These are phyloP conservation scores for Wickerhamiella nectarea DNA, from an alignment of 805 yeast species.

Conservation along the genomic window DNA sequence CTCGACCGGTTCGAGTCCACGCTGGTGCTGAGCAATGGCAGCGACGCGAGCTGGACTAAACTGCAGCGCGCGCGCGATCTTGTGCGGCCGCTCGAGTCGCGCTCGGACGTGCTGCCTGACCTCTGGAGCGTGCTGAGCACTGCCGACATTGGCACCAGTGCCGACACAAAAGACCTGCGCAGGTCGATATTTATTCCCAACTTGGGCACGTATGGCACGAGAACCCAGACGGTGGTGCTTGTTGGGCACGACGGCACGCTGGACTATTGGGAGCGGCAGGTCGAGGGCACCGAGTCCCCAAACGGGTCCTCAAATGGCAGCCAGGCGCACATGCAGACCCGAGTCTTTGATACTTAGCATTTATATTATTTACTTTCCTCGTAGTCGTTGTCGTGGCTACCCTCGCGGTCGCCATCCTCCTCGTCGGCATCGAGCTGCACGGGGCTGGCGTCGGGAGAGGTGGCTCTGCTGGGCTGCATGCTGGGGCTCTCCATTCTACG, in stretches of 20 bases:
- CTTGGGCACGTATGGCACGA: slow-evolving; percentile 55
- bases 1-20: slow-evolving; percentile 1
- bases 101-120: no score
- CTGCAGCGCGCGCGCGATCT: slow-evolving; percentile 40
- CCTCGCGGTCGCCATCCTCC: background rate
- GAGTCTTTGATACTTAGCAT: no score
- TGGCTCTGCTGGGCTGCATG: background rate
- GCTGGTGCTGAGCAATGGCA: slow-evolving; percentile 10
- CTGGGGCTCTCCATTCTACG: slow-evolving; percentile 9
- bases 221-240: slow-evolving; percentile 70
- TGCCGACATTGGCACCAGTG: background rate
- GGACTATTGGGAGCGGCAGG: slow-evolving; percentile 46
- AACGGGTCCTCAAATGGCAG: no score
- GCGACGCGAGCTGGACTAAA: slow-evolving; percentile 46
- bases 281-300: no score
- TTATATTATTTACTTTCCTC: background rate
- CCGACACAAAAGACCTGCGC: slow-evolving; percentile 32
- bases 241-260: slow-evolving; percentile 39
- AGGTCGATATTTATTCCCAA: slow-evolving; percentile 66
- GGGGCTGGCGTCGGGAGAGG: background rate
- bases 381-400: background rate
- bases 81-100: slow-evolving; percentile 19
- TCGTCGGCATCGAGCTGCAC: background rate
- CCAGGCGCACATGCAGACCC: background rate
- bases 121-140: background rate